phyloP scores from a whole-genome alignment of 805 yeast species.

The Ogataea thermomethanolica region DNA sequence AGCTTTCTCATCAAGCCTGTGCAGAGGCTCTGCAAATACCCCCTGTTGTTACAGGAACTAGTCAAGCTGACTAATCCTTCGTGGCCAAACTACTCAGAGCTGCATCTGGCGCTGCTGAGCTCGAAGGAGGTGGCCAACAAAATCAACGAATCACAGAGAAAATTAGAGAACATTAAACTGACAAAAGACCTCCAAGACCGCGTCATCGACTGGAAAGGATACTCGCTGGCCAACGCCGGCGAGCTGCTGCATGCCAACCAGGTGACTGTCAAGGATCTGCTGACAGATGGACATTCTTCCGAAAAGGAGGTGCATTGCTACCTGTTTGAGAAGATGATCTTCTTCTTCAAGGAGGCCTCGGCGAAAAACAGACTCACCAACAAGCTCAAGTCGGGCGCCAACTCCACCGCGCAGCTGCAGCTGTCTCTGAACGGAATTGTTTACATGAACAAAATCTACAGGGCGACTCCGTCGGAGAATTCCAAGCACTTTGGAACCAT shows the following conservation, averaged over 20 bases:
- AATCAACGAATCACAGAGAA: slow-evolving; percentile 91
- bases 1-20: slow-evolving; percentile 90
- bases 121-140: slow-evolving; percentile 81
- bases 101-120: slow-evolving; percentile 64
- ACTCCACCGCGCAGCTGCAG: slow-evolving; percentile 29
- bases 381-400: slow-evolving; percentile 46
- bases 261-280: slow-evolving; percentile 61
- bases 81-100: slow-evolving; percentile 59
- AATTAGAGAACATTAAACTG: slow-evolving; percentile 77
- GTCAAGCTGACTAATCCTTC: slow-evolving; percentile 56
- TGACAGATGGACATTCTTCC: slow-evolving; percentile 48
- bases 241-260: slow-evolving; percentile 73
- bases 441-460: slow-evolving; percentile 28
- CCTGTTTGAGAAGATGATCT: slow-evolving; percentile 67
- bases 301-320: slow-evolving; percentile 90
- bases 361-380: slow-evolving; percentile 47
- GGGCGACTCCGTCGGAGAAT: slow-evolving; percentile 29
- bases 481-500: slow-evolving; percentile 30
- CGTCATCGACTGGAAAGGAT: slow-evolving; percentile 91
- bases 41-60: slow-evolving; percentile 73
- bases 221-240: slow-evolving; percentile 74
- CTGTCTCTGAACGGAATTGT: slow-evolving; percentile 31
- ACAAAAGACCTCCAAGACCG: slow-evolving; percentile 66
- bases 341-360: slow-evolving; percentile 58
- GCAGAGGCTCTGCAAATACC: slow-evolving; percentile 94